Conservation (phyloP, 305 asterid species). For the Lippia alba region DNA sequence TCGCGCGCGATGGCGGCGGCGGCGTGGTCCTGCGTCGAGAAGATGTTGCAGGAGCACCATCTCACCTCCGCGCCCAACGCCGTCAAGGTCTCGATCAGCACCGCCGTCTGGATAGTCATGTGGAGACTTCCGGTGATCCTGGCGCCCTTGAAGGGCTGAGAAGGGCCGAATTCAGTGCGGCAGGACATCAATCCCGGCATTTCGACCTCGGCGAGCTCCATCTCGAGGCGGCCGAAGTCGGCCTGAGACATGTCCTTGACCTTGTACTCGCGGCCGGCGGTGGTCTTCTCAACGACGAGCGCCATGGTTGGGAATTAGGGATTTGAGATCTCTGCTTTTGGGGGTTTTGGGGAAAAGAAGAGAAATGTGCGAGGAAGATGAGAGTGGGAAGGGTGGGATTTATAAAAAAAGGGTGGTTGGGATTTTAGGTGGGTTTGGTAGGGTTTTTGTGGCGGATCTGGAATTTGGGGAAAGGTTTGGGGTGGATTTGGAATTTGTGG, state of each 20-base stretch:
- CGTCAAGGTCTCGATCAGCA: constrained; percentile 43
- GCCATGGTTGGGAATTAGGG: constrained; percentile 28
- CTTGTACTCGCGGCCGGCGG: constrained; percentile 50
- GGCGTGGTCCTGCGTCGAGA: constrained; percentile 49
- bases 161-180: constrained; percentile 47
- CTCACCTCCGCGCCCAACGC: constrained; percentile 46
- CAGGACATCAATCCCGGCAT: constrained; percentile 50
- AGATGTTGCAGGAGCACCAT: constrained; percentile 50
- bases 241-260: constrained; percentile 48
- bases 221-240: constrained; percentile 40
- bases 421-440: constrained; percentile 26
- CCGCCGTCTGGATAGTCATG: constrained; percentile 52
- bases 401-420: constrained; percentile 37
- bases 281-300: constrained; percentile 44
- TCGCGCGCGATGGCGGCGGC: constrained; percentile 45
- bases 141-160: constrained; percentile 54
- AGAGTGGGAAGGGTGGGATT: constrained; percentile 23
- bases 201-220: constrained; percentile 42
- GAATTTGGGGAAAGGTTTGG: constrained; percentile 27
- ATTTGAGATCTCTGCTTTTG: constrained; percentile 33
- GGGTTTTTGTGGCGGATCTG: constrained; percentile 33
- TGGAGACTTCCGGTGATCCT: constrained; percentile 48
- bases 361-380: background rate
- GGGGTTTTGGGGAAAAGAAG: constrained; percentile 24
- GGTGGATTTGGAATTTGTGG: constrained; percentile 15